These are phyloP conservation scores for Erysimum cheiranthoides DNA, from an alignment of 345 rosid species.

Conservation along the genomic window DNA sequence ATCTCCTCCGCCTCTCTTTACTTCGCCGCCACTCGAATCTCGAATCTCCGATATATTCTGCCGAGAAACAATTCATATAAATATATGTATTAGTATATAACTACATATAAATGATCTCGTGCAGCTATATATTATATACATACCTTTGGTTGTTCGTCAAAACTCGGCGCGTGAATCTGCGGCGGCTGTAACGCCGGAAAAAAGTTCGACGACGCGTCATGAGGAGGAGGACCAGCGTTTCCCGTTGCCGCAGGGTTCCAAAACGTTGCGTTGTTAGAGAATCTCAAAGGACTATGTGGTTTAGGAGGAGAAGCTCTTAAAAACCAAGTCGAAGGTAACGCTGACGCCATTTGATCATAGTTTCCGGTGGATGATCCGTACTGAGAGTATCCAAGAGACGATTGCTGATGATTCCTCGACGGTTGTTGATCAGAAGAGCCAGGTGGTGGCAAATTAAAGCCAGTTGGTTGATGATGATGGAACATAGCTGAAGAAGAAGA, in stretches of 20 bases:
- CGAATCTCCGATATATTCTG: slow-evolving; percentile 60
- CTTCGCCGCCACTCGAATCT: slow-evolving; percentile 54
- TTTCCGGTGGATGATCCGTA: slow-evolving; percentile 33
- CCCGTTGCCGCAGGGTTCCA: slow-evolving; percentile 62
- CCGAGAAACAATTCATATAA: slow-evolving; percentile 26
- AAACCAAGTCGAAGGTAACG: slow-evolving; percentile 69
- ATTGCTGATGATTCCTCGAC: slow-evolving; percentile 45
- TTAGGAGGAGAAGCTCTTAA: slow-evolving; percentile 66
- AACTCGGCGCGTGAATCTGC: slow-evolving; percentile 54
- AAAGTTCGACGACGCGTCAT: slow-evolving; percentile 63
- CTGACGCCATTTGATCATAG: slow-evolving; percentile 38
- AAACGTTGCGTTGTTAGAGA: slow-evolving; percentile 90
- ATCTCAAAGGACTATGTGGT: slow-evolving; percentile 64
- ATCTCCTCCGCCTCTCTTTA: slow-evolving; percentile 81
- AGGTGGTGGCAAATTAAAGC: slow-evolving; percentile 23
- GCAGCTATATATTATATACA: neutral
- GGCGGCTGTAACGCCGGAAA: slow-evolving; percentile 64
- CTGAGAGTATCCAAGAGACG: slow-evolving; percentile 37
- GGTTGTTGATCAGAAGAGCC: slow-evolving; percentile 52
- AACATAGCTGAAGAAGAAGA: slow-evolving; percentile 58
- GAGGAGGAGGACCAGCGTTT: slow-evolving; percentile 65
- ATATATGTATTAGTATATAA: neutral
- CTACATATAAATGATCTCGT: neutral
- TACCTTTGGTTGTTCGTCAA: slow-evolving; percentile 61
- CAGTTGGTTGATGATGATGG: slow-evolving; percentile 27